Conservation (phyloP, 148 eudicot genomes). For the Dianthus caryophyllus region DNA sequence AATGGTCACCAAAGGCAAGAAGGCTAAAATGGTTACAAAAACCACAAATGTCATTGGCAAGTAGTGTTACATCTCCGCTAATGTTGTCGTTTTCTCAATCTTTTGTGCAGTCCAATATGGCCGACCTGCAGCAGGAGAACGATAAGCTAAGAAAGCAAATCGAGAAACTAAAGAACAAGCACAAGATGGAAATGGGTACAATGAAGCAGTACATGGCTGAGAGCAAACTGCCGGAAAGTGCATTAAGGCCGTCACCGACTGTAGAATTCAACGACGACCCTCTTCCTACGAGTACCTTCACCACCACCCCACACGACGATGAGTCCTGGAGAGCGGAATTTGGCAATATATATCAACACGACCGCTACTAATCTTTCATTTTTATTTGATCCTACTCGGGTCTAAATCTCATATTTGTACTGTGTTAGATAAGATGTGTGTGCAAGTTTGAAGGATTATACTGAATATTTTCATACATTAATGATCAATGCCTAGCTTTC, state of each 20-base stretch:
- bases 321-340: conserved; percentile 93
- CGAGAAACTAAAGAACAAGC: conserved; percentile 82
- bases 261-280: conserved; percentile 60
- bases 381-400: conserved; percentile 30
- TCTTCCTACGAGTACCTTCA: conserved; percentile 30
- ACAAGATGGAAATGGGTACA: conserved; percentile 91
- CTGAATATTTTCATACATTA: no score
- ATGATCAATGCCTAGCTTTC: no score
- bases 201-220: conserved; percentile 94
- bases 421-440: background rate
- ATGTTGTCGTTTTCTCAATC: background rate
- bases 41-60: no score
- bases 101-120: conserved; percentile 45
- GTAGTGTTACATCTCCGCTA: background rate
- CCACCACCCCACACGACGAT: conserved; percentile 29
- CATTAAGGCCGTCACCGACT: conserved; percentile 39
- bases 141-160: conserved; percentile 60
- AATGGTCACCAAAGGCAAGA: no score
- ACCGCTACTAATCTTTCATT: conserved; percentile 37
- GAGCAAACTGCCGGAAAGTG: conserved; percentile 81
- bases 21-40: no score
- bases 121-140: conserved; percentile 59
- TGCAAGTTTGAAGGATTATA: background rate
- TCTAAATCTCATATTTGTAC: conserved; percentile 3
- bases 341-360: conserved; percentile 80